Conservation (phyloP, 192 early-diverging fungal species). For the Thoreauomyces humboldtii region DNA sequence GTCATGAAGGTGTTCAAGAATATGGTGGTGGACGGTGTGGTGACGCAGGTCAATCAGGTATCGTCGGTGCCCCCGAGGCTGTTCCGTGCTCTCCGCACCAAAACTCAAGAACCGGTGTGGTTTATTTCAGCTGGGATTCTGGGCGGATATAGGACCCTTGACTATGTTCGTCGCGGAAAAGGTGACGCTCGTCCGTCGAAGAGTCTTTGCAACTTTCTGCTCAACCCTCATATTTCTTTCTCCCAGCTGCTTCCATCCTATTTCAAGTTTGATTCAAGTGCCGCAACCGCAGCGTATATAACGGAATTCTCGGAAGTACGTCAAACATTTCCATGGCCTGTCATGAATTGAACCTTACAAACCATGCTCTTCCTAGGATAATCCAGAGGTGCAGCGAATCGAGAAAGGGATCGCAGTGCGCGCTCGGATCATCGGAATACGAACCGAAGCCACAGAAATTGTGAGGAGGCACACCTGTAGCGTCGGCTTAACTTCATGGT, state of each 20-base stretch:
- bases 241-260: slow-evolving; percentile 85
- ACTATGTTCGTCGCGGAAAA: slow-evolving; percentile 15
- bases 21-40: slow-evolving; percentile 90
- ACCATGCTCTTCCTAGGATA: slow-evolving; percentile 21
- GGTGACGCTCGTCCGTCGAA: neutral
- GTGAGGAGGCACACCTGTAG: slow-evolving; percentile 49
- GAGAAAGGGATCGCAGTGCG: slow-evolving; percentile 84
- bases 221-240: too few species aligned
- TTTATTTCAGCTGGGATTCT: slow-evolving; percentile 78
- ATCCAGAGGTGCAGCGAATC: slow-evolving; percentile 54
- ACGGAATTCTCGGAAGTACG: slow-evolving; percentile 46
- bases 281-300: slow-evolving; percentile 79
- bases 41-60: slow-evolving; percentile 85
- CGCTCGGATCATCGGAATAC: slow-evolving; percentile 85
- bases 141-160: slow-evolving; percentile 88
- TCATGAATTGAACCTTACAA: too few species aligned
- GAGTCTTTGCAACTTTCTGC: neutral
- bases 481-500: neutral
- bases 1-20: slow-evolving; percentile 97
- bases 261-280: slow-evolving; percentile 86
- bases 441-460: slow-evolving; percentile 89
- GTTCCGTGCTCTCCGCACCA: neutral
- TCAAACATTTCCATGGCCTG: too few species aligned
- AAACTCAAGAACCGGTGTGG: neutral
- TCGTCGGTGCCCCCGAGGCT: neutral